Percentiles rank a stretch among this genome's conserved stretches.
Evolutionary conservation across 2,329 filamentous ascomycete species (phyloP).

Genomic region (Colletotrichum sp.): DNA sequence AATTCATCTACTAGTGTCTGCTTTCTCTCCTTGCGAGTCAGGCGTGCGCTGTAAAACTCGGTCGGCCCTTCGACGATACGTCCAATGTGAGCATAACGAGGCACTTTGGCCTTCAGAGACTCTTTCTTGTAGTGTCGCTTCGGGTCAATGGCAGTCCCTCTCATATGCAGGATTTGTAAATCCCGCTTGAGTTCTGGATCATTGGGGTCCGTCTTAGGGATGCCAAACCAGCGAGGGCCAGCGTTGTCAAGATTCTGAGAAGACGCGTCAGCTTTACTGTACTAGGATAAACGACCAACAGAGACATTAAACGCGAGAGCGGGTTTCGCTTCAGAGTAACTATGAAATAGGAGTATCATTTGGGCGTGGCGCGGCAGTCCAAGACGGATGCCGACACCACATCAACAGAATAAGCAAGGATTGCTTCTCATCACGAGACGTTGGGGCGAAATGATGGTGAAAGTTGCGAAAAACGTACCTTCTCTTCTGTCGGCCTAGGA

Average conservation of each 20-base stretch:
- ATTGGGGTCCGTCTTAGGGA: slow-evolving; percentile 85
- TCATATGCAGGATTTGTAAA: slow-evolving; percentile 87
- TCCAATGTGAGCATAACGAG: slow-evolving; percentile 87
- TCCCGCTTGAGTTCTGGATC: slow-evolving; percentile 86
- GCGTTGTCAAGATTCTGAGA: slow-evolving; percentile 56
- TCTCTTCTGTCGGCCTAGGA: slow-evolving; percentile 6
- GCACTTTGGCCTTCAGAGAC: slow-evolving; percentile 69
- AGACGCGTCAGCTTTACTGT: not conserved
- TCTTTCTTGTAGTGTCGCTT: slow-evolving; percentile 94
- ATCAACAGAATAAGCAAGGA: slow-evolving; percentile 28
- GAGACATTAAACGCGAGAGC: not conserved
- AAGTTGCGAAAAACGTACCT: not conserved
- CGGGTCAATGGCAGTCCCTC: slow-evolving; percentile 79
- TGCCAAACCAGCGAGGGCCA: slow-evolving; percentile 84
- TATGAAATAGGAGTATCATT: slow-evolving; percentile 66
- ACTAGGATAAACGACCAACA: not conserved
- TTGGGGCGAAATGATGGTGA: not conserved
- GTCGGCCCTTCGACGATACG: slow-evolving; percentile 88
- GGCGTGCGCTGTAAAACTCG: slow-evolving; percentile 81
- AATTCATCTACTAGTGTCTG: slow-evolving; percentile 86
- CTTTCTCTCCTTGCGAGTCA: slow-evolving; percentile 88
- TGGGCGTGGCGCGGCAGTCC: slow-evolving; percentile 55
- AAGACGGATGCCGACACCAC: slow-evolving; percentile 42
- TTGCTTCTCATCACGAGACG: slow-evolving; percentile 44
- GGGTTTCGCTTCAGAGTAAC: slow-evolving; percentile 71